Evolutionary conservation across 257 asterid genomes (phyloP).

Genomic region (Cordia subcordata): DNA sequence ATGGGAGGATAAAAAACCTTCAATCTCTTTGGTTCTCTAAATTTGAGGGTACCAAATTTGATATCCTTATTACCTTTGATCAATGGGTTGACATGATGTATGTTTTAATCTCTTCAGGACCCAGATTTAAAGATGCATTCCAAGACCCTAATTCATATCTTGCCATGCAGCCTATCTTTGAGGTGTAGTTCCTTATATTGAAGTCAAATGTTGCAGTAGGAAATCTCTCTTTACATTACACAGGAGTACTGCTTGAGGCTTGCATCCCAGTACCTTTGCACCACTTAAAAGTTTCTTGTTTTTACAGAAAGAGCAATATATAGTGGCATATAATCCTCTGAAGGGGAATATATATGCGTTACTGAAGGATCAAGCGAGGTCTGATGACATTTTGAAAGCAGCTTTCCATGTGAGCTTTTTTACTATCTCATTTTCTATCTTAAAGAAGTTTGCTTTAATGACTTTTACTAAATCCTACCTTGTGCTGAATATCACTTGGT

Average conservation of each 20-base stretch:
- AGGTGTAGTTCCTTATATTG: conserved; percentile 43
- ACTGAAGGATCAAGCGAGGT: conserved; percentile 93
- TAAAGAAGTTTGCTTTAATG: background rate
- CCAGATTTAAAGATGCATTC: conserved; percentile 95
- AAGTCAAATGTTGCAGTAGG: conserved; percentile 7
- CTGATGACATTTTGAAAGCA: conserved; percentile 95
- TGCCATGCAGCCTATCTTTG: conserved; percentile 79
- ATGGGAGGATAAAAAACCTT: conserved; percentile 12
- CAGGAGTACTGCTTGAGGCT: background rate
- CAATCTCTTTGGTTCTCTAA: conserved; percentile 12
- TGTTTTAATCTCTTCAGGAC: conserved; percentile 45
- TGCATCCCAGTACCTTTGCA: background rate
- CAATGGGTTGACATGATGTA: conserved; percentile 7
- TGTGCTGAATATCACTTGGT: too few relatives aligned
- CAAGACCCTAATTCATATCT: conserved; percentile 87
- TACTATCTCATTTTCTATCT: conserved; percentile 16
- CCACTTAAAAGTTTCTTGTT: conserved; percentile 3
- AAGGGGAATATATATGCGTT: conserved; percentile 80
- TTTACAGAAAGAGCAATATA: conserved; percentile 76
- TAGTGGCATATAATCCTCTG: conserved; percentile 77
- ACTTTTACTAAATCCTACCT: conserved; percentile 25
- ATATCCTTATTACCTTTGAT: conserved; percentile 8
- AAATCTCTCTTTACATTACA: background rate
- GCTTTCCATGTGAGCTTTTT: conserved; percentile 79
- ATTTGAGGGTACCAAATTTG: too few relatives aligned